Percentiles rank a stretch among this genome's conserved stretches.
phyloP scores from a whole-genome alignment of 495 filamentous ascomycete genomes.

The Penicillium maclennaniae region DNA sequence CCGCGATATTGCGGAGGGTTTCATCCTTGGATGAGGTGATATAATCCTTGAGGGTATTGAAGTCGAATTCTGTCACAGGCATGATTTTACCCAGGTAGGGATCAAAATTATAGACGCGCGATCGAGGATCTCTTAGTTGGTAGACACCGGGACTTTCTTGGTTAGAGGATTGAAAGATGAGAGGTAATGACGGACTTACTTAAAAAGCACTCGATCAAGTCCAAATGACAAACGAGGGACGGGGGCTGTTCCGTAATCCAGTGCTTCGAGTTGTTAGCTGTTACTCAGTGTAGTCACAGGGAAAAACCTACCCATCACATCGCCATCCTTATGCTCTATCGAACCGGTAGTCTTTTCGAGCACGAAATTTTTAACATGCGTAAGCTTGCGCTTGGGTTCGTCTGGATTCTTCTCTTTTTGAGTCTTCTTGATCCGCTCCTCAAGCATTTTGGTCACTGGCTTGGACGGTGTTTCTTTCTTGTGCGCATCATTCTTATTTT shows the following conservation, averaged over 20 bases:
- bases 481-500: background rate
- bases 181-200: conserved; percentile 40
- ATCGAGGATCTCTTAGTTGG: conserved; percentile 81
- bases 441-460: conserved; percentile 3
- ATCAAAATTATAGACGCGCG: conserved; percentile 91
- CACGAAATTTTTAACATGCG: conserved; percentile 10
- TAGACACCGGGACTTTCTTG: conserved; percentile 72
- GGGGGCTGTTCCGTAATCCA: conserved; percentile 51
- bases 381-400: conserved; percentile 7
- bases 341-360: conserved; percentile 11
- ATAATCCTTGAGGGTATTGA: conserved; percentile 75
- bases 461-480: background rate
- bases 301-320: conserved; percentile 22
- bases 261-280: conserved; percentile 29
- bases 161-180: conserved; percentile 8
- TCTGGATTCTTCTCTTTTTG: background rate
- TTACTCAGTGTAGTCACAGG: background rate
- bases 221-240: conserved; percentile 75
- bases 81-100: conserved; percentile 89
- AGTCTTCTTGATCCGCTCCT: conserved; percentile 2
- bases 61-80: conserved; percentile 89
- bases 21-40: conserved; percentile 84
- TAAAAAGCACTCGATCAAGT: conserved; percentile 89
- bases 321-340: conserved; percentile 5
- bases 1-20: conserved; percentile 61